Base-by-base conservation (phyloP, 345 rosid species). In the Dovyalis caffra region DNA sequence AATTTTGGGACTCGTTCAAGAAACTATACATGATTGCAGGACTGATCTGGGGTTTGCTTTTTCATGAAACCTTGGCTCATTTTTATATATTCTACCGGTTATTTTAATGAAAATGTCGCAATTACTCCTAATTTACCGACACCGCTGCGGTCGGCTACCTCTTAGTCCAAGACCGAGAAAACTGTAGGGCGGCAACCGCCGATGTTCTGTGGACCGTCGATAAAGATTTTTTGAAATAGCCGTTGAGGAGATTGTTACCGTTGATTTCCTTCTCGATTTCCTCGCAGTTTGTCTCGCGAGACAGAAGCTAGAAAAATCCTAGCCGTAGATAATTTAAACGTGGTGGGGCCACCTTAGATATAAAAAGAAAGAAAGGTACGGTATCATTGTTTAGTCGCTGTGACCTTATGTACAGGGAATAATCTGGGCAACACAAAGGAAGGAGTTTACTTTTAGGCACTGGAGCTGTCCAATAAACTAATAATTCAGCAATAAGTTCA, bases 181-280 rank as follows among this genome's bases (percentile, higher is more conserved):
- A 79, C 83, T 66, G 79, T 58, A 81, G 93, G 97, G 79, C 92
- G 97, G 95, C 89, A 71, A 81, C 98, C 97, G 98, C 88, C 94
- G 31, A 74, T 63, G 61, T 29, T 37, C 77, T 66, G 0, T 18
- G 1, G 80, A 66, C 90, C 90, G 86, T 89, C 73, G 92, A 90
- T 91, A 37, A 31, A 16, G 14, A 56, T 64, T 72, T 66, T 71
- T 43, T 78, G 15, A 79, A 75, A 73, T 80, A 71, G 85, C 88
- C 90, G 87, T 74, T 86, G 78, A 72, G 82, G 62, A 51, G 76
- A 80, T 83, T 67, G 7, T 37, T 75, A 66, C 90, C 97, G 91
- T 86, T 75, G 83, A 87, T 85, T 40, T 18, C 0, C 20, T 51
- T 79, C 73, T 73, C 73, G 79, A 71, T 73, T 76, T 85, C 81